These are phyloP conservation scores for Puccinia coronata DNA, from an alignment of 1,284 basidiomycete species.

Conservation along the genomic window DNA sequence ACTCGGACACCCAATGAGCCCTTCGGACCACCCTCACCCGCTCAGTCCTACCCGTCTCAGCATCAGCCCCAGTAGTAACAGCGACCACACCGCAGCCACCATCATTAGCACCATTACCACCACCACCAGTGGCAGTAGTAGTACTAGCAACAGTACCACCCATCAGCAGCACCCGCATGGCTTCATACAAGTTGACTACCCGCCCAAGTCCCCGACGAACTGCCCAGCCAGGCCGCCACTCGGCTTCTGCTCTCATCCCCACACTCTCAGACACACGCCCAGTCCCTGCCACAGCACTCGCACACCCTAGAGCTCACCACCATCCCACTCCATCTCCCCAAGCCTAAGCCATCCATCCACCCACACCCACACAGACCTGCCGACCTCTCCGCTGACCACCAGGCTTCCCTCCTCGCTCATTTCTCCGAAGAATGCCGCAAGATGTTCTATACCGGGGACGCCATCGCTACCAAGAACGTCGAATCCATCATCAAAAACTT, in stretches of 20 bases:
- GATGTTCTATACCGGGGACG: constrained; percentile 42
- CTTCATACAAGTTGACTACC: background rate
- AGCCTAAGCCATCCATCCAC: constrained; percentile 2
- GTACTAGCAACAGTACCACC: too few species aligned
- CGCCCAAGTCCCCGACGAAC: constrained; percentile 26
- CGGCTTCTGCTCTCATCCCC: background rate
- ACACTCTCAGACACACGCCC: too few species aligned
- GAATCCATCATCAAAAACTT: constrained; percentile 40
- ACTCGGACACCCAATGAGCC: background rate
- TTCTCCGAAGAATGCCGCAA: constrained; percentile 33
- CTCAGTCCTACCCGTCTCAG: constrained; percentile 1
- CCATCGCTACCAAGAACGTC: constrained; percentile 29
- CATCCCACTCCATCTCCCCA: constrained; percentile 17
- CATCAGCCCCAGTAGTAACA: background rate
- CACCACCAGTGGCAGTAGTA: too few species aligned
- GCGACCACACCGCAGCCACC: too few species aligned
- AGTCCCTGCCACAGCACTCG: background rate
- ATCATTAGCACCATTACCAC: too few species aligned
- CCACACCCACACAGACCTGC: too few species aligned
- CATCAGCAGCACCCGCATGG: too few species aligned
- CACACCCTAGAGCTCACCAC: background rate
- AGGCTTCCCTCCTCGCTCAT: background rate
- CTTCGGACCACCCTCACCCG: background rate
- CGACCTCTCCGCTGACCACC: background rate
- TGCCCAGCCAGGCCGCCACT: background rate